Conservation (phyloP, 1,284 basidiomycete genomes). For the Prillingera fragicola region DNA sequence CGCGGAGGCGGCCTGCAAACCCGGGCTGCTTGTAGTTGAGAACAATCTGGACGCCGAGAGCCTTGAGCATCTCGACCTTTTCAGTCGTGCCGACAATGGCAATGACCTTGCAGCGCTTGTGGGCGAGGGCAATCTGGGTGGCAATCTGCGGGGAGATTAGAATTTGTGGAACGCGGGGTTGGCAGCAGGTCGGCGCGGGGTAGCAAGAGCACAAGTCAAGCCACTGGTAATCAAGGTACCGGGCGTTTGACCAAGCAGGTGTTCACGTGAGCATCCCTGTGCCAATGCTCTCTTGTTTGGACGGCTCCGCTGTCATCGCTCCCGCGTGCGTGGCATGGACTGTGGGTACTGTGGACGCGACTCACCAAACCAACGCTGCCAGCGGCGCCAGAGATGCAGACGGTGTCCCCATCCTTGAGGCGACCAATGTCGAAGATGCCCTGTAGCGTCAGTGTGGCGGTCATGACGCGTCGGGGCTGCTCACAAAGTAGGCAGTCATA, state of each 20-base stretch:
- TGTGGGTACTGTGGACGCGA: too few species aligned
- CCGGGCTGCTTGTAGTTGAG: slow-evolving; percentile 80
- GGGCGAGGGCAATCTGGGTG: slow-evolving; percentile 55
- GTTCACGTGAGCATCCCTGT: too few species aligned
- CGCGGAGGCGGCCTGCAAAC: slow-evolving; percentile 57
- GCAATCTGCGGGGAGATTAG: slow-evolving; percentile 60
- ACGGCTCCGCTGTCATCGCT: too few species aligned
- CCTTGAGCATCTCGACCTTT: slow-evolving; percentile 77
- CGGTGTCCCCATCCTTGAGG: slow-evolving; percentile 71
- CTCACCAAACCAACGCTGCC: slow-evolving; percentile 63
- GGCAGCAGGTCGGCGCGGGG: too few species aligned
- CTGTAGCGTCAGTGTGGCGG: slow-evolving; percentile 43
- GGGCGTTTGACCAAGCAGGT: too few species aligned
- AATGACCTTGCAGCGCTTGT: slow-evolving; percentile 60
- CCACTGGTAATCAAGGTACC: too few species aligned
- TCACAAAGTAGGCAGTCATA: slow-evolving; percentile 77
- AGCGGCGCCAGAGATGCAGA: slow-evolving; percentile 81
- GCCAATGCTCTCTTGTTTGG: too few species aligned
- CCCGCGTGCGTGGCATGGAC: too few species aligned
- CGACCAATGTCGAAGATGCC: slow-evolving; percentile 74
- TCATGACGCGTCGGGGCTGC: slow-evolving; percentile 13
- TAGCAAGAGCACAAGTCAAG: too few species aligned
- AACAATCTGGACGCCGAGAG: slow-evolving; percentile 73
- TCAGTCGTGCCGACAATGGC: slow-evolving; percentile 72
- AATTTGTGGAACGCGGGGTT: too few species aligned